These are phyloP conservation scores for Solanum chacoense DNA, from an alignment of 305 asterid genomes.

Conservation along the genomic window DNA sequence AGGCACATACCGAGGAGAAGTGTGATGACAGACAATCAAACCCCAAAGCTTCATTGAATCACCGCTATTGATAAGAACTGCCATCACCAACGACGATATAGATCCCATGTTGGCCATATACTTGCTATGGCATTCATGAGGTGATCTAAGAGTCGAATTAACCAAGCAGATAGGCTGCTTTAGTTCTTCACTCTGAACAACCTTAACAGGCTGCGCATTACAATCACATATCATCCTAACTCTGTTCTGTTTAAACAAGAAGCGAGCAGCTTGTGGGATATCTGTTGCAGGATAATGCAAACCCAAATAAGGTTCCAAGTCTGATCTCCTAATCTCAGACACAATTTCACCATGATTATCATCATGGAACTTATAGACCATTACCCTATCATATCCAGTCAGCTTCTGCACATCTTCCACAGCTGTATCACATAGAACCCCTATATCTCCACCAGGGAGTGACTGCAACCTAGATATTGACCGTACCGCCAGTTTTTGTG, in stretches of 20 bases:
- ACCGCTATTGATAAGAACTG: constrained; percentile 23
- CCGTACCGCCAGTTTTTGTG: constrained; percentile 45
- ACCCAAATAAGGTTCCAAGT: constrained; percentile 52
- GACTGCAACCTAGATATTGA: constrained; percentile 44
- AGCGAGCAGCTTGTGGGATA: constrained; percentile 58
- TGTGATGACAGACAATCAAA: constrained; percentile 59
- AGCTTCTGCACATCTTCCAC: constrained; percentile 58
- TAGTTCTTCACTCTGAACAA: constrained; percentile 39
- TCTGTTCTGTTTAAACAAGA: constrained; percentile 47
- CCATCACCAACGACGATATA: constrained; percentile 48
- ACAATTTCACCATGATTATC: constrained; percentile 65
- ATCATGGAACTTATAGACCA: constrained; percentile 60
- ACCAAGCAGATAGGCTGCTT: constrained; percentile 45
- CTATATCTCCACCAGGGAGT: constrained; percentile 40
- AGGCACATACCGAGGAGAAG: constrained; percentile 37
- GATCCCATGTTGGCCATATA: constrained; percentile 60
- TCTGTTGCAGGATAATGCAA: constrained; percentile 66
- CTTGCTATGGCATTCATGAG: constrained; percentile 42
- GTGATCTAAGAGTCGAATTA: constrained; percentile 51
- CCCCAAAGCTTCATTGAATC: constrained; percentile 53
- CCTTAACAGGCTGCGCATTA: constrained; percentile 31
- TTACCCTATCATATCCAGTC: constrained; percentile 53
- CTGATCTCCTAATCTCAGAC: constrained; percentile 46
- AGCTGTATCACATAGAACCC: constrained; percentile 37
- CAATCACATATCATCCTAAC: constrained; percentile 56